Percentiles rank a stretch among this genome's conserved stretches.
Conservation (phyloP, 768 basidiomycete genomes). For the Tylopilus sp. region DNA sequence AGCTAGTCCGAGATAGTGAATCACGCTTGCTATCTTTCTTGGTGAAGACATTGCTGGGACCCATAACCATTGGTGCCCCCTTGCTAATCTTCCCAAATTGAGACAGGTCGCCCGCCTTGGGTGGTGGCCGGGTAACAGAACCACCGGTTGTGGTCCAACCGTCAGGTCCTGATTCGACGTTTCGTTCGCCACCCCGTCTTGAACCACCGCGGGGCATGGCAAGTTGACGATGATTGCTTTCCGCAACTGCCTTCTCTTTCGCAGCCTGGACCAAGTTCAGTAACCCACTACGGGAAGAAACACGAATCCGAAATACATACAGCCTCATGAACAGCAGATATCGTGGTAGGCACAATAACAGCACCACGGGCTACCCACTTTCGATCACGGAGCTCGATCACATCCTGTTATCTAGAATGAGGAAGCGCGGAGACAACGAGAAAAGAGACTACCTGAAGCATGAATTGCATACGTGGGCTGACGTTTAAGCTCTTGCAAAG, state of each 20-base stretch:
- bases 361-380: too few relatives aligned
- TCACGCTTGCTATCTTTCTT: constrained; percentile 70
- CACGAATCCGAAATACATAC: constrained; percentile 43
- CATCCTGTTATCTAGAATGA: too few relatives aligned
- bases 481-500: constrained; percentile 71
- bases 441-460: constrained; percentile 96
- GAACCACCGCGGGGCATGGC: constrained; percentile 92
- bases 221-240: constrained; percentile 55
- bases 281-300: not conserved
- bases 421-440: too few relatives aligned
- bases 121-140: constrained; percentile 49
- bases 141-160: constrained; percentile 81
- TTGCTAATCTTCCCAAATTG: constrained; percentile 85
- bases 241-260: constrained; percentile 71
- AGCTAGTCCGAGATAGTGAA: constrained; percentile 72
- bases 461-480: constrained; percentile 86
- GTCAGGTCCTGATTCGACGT: constrained; percentile 64
- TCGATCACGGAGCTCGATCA: too few relatives aligned
- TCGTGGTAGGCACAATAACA: constrained; percentile 78
- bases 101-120: constrained; percentile 83
- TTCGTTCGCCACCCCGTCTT: constrained; percentile 75
- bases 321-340: constrained; percentile 83
- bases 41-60: constrained; percentile 81
- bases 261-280: constrained; percentile 51
- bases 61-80: constrained; percentile 70